Evolutionary conservation across 73 alveolate species (phyloP).

Genomic region (Paramecium caudatum): DNA sequence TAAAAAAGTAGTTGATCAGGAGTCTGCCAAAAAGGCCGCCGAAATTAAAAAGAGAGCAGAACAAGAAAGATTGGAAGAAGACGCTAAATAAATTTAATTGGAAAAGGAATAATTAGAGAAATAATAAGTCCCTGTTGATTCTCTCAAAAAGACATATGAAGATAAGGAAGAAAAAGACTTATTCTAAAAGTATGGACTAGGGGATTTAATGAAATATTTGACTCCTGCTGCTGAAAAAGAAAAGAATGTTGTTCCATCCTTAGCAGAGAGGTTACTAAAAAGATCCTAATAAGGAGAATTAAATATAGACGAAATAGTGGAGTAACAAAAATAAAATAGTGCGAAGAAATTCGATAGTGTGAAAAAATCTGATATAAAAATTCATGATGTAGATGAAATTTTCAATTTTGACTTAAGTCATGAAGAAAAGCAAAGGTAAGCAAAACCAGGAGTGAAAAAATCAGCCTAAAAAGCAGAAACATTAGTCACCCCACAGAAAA

Average conservation of each 20-base stretch:
- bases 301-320: neutral
- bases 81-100: neutral
- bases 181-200: constrained; percentile 61
- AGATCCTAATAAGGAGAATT: constrained; percentile 39
- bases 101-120: constrained; percentile 50
- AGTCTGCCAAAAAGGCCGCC: constrained; percentile 14
- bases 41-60: constrained; percentile 34
- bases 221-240: neutral
- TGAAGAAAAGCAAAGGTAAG: neutral
- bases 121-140: neutral
- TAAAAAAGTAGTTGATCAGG: neutral
- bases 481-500: no score
- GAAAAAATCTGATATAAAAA: neutral
- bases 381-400: neutral
- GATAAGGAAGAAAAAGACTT: constrained; percentile 17
- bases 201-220: constrained; percentile 28
- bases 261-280: constrained; percentile 46
- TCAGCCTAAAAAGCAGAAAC: constrained; percentile 26
- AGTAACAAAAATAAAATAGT: constrained; percentile 17
- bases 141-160: neutral
- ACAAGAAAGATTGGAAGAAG: neutral
- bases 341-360: neutral
- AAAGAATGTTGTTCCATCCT: constrained; percentile 6
- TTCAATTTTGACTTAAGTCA: neutral
- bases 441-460: neutral